Conservation (phyloP, 768 basidiomycete species). For the Termitomyces sp. region DNA sequence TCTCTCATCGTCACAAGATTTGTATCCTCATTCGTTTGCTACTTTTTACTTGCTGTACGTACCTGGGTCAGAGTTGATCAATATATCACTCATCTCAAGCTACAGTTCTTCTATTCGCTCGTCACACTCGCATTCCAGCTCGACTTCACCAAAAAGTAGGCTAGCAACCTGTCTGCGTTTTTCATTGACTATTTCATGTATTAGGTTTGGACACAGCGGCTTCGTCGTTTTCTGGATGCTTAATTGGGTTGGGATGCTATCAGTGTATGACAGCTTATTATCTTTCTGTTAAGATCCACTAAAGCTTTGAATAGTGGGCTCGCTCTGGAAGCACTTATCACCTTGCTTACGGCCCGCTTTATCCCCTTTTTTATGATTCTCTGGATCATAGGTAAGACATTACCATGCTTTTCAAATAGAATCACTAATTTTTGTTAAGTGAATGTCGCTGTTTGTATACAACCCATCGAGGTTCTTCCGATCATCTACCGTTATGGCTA, state of each 20-base stretch:
- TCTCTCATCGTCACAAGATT: slow-evolving; percentile 32
- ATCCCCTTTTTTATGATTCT: slow-evolving; percentile 61
- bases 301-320: slow-evolving; percentile 39
- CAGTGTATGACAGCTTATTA: slow-evolving; percentile 36
- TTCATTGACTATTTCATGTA: background rate
- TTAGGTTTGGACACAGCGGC: slow-evolving; percentile 44
- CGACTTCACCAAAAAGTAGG: slow-evolving; percentile 44
- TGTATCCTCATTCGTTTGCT: slow-evolving; percentile 25
- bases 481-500: slow-evolving; percentile 61
- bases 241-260: slow-evolving; percentile 57
- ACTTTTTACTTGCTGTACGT: slow-evolving; percentile 34
- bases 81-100: background rate
- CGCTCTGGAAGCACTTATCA: slow-evolving; percentile 57
- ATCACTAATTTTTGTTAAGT: slow-evolving; percentile 22
- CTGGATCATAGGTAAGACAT: slow-evolving; percentile 56
- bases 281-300: background rate
- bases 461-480: slow-evolving; percentile 57
- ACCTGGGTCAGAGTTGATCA: background rate
- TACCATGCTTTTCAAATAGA: background rate
- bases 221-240: slow-evolving; percentile 73
- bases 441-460: slow-evolving; percentile 57
- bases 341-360: slow-evolving; percentile 50
- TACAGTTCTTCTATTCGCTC: slow-evolving; percentile 56
- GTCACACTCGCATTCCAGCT: slow-evolving; percentile 58
- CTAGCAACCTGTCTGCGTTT: slow-evolving; percentile 7